Evolutionary conservation across 2,329 filamentous ascomycete species (phyloP).

Genomic region (Penicillium concentricum): DNA sequence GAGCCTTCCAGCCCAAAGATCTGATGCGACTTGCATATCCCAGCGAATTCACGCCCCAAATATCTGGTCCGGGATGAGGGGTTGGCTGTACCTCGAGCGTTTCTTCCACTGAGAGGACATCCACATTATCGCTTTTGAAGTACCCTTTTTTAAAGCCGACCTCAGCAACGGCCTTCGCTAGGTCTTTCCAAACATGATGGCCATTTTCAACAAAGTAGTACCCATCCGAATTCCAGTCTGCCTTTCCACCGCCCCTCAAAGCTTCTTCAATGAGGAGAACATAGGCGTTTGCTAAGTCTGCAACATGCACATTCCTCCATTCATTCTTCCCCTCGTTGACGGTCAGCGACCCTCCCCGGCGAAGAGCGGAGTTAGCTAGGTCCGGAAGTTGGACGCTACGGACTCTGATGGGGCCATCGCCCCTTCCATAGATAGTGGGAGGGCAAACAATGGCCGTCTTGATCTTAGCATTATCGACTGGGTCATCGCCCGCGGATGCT

Average conservation of each 20-base stretch:
- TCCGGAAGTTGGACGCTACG: background rate
- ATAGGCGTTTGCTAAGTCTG: background rate
- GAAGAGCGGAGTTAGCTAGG: background rate
- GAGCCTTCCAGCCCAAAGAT: background rate
- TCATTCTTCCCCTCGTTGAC: background rate
- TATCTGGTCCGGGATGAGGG: background rate
- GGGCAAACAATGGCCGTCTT: background rate
- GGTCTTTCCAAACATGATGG: background rate
- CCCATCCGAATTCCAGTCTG: background rate
- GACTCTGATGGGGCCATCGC: background rate
- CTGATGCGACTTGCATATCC: background rate
- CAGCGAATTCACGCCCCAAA: background rate
- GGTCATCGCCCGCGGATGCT: background rate
- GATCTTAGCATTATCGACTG: background rate
- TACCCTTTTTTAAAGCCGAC: background rate
- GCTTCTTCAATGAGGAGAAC: background rate
- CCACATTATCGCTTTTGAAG: background rate
- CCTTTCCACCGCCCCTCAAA: background rate
- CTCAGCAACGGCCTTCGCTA: background rate
- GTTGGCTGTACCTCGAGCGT: background rate
- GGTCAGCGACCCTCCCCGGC: background rate
- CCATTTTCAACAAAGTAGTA: background rate
- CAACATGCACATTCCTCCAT: background rate
- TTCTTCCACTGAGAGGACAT: background rate
- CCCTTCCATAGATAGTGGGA: background rate